Base-by-base conservation (phyloP, 768 basidiomycete genomes). In the Agrocybe pediades region DNA sequence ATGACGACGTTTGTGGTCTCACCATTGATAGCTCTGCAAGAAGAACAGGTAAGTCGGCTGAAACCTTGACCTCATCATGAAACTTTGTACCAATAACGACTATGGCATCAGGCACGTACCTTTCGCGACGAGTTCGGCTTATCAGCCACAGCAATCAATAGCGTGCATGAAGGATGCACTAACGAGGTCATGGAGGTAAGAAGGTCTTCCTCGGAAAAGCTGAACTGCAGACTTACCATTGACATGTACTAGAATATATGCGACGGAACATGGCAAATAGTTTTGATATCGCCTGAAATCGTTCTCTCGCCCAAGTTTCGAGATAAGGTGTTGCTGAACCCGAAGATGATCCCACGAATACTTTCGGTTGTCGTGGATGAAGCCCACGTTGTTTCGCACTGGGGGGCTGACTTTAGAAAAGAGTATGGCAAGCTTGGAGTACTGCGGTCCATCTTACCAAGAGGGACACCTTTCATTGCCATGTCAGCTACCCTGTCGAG, bases 401-500 rank as follows among this genome's bases (percentile, higher is more conserved):
- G n/a, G n/a, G n/a, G n/a, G n/a, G n/a, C n/a, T n/a, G n/a, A n/a
- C n/a, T n/a, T n/a, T n/a, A n/a, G n/a, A n/a, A n/a, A n/a, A n/a
- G n/a, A n/a, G n/a, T n/a, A n/a, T n/a, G n/a, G n/a, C n/a, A n/a
- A n/a, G n/a, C 16, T 41, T 15, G 39, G 39, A 6, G 20, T 13
- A 20, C 6, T 41, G 16, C 39, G 39, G 6, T 16, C 39, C 6
- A 16, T n/a, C 16, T 20, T 41, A 6, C 39, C 39, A 41, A 41
- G 20, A 41, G 39, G 39, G 20, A 41, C 39, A 6, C 39, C 39
- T 5, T 20, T 41, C 20, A 20, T 41, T 3, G 39, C 39, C 13
- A 41, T 41, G 39, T 41, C 59, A 71, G 7, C 15, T 45, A 39
- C 2, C 6, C 39, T 41, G 4, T 41, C 39, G 39, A 16, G n/a